Evolutionary conservation across 306 rosid genomes (phyloP), one percentile per base, ranked within the genome.

Genomic region (Acacia acuminata): DNA sequence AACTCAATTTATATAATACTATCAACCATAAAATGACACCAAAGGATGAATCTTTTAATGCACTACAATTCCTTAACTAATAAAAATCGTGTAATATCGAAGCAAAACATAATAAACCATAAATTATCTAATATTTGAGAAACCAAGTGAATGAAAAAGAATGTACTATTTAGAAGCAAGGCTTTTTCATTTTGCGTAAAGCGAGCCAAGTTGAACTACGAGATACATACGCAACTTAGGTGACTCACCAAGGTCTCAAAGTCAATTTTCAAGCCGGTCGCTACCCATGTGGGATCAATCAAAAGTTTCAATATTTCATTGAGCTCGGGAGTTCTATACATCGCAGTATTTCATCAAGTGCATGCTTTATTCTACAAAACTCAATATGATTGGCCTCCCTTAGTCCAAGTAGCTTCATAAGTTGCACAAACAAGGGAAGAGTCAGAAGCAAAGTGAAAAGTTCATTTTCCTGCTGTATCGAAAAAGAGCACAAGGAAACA

Each of bases 321-420:
- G 81, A 96, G 94, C 90, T 92, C 94, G 17, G 85, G 45, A 75
- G 81, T 84, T 82, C 78, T 89, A 77, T 88, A 44, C 99, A 96
- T 90, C 75, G 93, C 88, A 93, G 84, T 79, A 96, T 88, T 78
- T 93, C 99, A 75, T 96, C 96, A 12, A 94, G 94, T 68, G 94
- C 90, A 82, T 88, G 91, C 89, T 93, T 96, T 67, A 96, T 90
- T 86, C 98, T 90, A 86, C 98, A 96, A 82, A 96, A 91, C 79
- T 96, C 99, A 64, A 93, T 88, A 83, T 96, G 97, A 85, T 96
- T 96, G 77, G 97, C 96, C 88, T 96, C 99, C 89, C 91, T 89
- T 86, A 90, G 79, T 88, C 94, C 99, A 88, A 96, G 94, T 82
- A 96, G 93, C 85, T 96, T 96, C 83, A 91, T 97, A 85, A 96